A percentile compares a stretch with the other conserved stretches of the same genome.
phyloP scores from a whole-genome alignment of 2,329 filamentous ascomycete species.

The Gnomoniopsis sp. region DNA sequence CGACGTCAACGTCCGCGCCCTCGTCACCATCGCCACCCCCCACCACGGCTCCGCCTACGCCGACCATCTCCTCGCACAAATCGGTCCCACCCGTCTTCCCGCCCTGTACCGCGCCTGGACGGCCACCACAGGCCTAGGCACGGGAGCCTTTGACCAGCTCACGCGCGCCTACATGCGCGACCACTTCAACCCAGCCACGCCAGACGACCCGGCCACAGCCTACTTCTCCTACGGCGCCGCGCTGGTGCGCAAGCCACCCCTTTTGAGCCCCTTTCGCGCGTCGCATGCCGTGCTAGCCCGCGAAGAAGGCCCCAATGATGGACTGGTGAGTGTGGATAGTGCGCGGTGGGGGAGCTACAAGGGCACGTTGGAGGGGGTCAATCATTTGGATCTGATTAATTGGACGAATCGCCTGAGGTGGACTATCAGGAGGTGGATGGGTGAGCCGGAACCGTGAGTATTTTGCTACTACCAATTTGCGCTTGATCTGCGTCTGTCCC shows the following conservation, averaged over 20 bases:
- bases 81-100: conserved; percentile 46
- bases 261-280: conserved; percentile 60
- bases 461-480: not conserved
- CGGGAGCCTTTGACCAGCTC: conserved; percentile 59
- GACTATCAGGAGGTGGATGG: conserved; percentile 51
- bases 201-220: conserved; percentile 47
- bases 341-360: conserved; percentile 62
- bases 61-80: conserved; percentile 48
- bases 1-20: conserved; percentile 43
- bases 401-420: conserved; percentile 61
- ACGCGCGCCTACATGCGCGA: conserved; percentile 55
- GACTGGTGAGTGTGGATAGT: conserved; percentile 63
- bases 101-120: conserved; percentile 52
- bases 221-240: conserved; percentile 64
- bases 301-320: conserved; percentile 60
- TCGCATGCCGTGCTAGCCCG: conserved; percentile 48
- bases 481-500: not conserved
- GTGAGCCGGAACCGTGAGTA: conserved; percentile 49
- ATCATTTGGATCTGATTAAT: conserved; percentile 64
- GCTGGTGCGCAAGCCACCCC: conserved; percentile 47
- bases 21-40: conserved; percentile 54
- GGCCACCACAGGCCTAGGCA: conserved; percentile 50
- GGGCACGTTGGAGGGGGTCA: conserved; percentile 59
- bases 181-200: conserved; percentile 56
- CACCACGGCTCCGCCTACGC: conserved; percentile 55